phyloP scores from a whole-genome alignment of 441 rosid species.

The Sinapis alba region DNA sequence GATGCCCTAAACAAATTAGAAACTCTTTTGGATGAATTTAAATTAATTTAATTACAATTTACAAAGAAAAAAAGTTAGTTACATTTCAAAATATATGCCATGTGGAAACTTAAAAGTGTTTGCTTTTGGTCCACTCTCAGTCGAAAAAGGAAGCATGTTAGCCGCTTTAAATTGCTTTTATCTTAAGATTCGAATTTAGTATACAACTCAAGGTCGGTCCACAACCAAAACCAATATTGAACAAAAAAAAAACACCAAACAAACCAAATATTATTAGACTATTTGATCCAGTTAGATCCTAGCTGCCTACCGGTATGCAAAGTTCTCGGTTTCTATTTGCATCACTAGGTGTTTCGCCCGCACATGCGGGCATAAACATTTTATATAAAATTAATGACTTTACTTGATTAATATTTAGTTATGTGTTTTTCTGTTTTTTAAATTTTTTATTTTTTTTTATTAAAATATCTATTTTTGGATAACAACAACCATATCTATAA shows the following conservation, averaged over 20 bases:
- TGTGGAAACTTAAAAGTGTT: conserved; percentile 30
- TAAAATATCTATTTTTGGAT: no score
- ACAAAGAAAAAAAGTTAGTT: neutral
- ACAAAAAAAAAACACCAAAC: neutral
- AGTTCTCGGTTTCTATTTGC: conserved; percentile 10
- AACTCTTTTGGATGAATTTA: neutral
- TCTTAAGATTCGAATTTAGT: conserved; percentile 8
- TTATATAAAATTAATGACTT: no score
- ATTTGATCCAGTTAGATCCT: conserved; percentile 11
- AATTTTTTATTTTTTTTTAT: no score
- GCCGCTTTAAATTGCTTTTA: conserved; percentile 34
- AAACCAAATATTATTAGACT: neutral
- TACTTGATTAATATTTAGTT: no score
- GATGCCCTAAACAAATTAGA: conserved; percentile 3
- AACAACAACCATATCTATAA: no score
- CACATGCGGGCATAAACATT: no score
- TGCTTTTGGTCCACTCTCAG: conserved; percentile 27
- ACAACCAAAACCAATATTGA: neutral
- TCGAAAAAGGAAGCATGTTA: conserved; percentile 1
- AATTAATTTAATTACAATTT: neutral
- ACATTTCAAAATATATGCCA: conserved; percentile 15
- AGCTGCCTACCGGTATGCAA: conserved; percentile 3
- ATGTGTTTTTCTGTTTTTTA: no score
- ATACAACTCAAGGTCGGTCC: neutral
- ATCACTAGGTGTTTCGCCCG: no score